Base-by-base conservation (phyloP, 2,329 filamentous ascomycete species). In the Penicillium sp. region DNA sequence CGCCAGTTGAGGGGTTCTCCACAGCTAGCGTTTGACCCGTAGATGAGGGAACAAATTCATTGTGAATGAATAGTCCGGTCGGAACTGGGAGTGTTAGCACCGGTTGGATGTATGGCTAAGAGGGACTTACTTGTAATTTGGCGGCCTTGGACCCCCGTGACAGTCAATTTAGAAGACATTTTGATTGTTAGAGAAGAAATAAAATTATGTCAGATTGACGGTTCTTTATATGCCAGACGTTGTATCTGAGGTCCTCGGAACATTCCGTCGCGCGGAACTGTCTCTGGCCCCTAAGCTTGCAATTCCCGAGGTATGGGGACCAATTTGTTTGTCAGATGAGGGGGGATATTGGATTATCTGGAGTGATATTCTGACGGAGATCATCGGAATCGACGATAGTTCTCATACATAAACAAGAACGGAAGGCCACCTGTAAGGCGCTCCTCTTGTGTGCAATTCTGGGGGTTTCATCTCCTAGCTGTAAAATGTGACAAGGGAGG, bases 41-140 rank as follows among this genome's bases (percentile, higher is more conserved):
- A 1, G 42, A 46, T 1, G 66, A 64, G n/a, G 63, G 53, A 10
- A 58, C 48, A 37, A 67, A 68, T 52, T 65, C 55, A 57, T 67
- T 68, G 57, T 68, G 53, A 46, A 68, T 68, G 38, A 68, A 67
- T 2, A 68, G 58, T n/a, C 62, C 63, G 5, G 63, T 63, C 34
- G 65, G 65, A 40, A 68, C 65, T 67, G 29, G 6, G 21, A 9
- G 4, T 5, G 31, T 45, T 18, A 45, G 10, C 47, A n/a, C 12
- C 45, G 32, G 50, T 45, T 16, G 31, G 13, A 37, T 16, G 23
- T 15, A 42, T 7, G 29, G 34, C 10, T 6, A 21, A 25, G 23
- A 7, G 4, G 8, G 25, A 29, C 29, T 42, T 52, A 61, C 60
- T 51, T 23, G 54, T 59, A 12, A 65, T 54, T 23, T 55, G 50